Conservation (phyloP, 2,329 filamentous ascomycete genomes). For the Apiospora sp. region DNA sequence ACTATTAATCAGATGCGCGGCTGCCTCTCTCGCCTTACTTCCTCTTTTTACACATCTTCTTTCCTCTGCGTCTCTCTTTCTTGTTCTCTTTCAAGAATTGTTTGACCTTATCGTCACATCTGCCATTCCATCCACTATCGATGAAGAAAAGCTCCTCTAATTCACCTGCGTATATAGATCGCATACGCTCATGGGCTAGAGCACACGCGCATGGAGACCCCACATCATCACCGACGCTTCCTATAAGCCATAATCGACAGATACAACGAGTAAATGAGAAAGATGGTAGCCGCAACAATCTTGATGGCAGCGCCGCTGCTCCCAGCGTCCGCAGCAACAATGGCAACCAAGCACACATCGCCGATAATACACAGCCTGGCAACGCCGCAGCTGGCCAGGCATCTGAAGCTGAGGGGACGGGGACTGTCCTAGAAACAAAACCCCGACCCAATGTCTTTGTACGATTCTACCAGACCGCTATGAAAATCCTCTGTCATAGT, state of each 20-base stretch:
- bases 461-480: conserved; percentile 58
- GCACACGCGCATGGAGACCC: conserved; percentile 63
- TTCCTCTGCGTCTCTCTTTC: conserved; percentile 1
- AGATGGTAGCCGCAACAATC: conserved; percentile 32
- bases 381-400: conserved; percentile 46
- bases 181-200: conserved; percentile 63
- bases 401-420: conserved; percentile 60
- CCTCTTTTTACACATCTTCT: neutral
- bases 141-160: conserved; percentile 69
- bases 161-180: conserved; percentile 59
- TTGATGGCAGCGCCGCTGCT: conserved; percentile 32
- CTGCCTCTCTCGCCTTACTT: conserved; percentile 8
- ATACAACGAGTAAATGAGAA: conserved; percentile 33
- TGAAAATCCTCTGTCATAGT: conserved; percentile 72
- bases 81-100: neutral
- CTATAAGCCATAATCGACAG: conserved; percentile 44
- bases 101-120: conserved; percentile 40
- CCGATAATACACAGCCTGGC: conserved; percentile 41
- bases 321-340: conserved; percentile 36
- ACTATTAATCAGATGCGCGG: conserved; percentile 22
- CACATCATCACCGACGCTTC: conserved; percentile 46
- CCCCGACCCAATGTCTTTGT: conserved; percentile 39
- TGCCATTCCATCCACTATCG: conserved; percentile 52
- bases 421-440: conserved; percentile 59
- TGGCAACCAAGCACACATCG: conserved; percentile 33